Evolutionary conservation across 495 filamentous ascomycete species (phyloP), one percentile per base, ranked within the genome.

Genomic region (Penicillium maclennaniae): DNA sequence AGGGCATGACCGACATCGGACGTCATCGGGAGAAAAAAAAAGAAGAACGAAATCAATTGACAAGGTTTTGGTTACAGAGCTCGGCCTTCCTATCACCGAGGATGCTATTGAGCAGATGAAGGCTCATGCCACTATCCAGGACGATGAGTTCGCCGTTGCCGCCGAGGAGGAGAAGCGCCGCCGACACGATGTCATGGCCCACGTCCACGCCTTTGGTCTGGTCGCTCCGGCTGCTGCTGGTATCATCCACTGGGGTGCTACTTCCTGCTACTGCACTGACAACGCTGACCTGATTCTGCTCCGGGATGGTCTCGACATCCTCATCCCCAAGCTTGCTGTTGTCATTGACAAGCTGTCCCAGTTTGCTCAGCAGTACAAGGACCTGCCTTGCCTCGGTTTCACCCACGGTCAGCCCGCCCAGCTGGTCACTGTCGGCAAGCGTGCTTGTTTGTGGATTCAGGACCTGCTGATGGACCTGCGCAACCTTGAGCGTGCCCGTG

Each of bases 281-380:
- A 96, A 96, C 56, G 85, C 88, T 25, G 92, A 97, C 59, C 70
- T 96, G 42, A 92, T 96, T 60, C 83, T 96, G 66, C 74, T 92
- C 49, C 77, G 86, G 6, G 82, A 91, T 46, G 83, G 74, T 43
- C 75, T 96, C 23, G 83, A 92, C 62, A 77, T 95, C 47, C 67
- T 96, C 7, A 81, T 95, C 15, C 87, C 87, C 40, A 96, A 95
- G 72, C 74, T 97, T 1, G 92, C 92, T 15, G 89, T 80, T 39
- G 87, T 93, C 51, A 87, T 97, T 54, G 73, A 85, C 54, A 93
- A 92, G 68, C 79, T 97, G 36, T 76, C 83, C 40, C 59, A 77
- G 7, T 97, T 97, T 67, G 87, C 92, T 37, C 60, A 86, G 49
- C 60, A 92, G 69, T 84, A 87, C 75, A 92, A 91, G 74, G 83